phyloP scores from a whole-genome alignment of 164 flowering plant genomes.

The Berberis thunbergii region DNA sequence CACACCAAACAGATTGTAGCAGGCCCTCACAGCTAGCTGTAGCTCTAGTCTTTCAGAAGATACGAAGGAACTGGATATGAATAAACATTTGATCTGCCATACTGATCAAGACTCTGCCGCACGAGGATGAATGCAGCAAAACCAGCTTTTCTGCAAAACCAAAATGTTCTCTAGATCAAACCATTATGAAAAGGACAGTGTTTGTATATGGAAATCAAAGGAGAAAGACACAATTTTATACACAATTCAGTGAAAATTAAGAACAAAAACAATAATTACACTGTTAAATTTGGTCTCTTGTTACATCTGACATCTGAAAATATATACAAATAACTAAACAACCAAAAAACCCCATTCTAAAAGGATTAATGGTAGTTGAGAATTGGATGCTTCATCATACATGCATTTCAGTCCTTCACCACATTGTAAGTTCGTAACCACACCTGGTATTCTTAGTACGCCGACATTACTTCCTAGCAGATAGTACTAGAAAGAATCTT shows the following conservation, averaged over 20 bases:
- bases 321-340: too few species aligned
- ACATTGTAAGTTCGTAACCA: background rate
- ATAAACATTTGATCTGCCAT: background rate
- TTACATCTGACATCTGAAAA: too few species aligned
- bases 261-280: background rate
- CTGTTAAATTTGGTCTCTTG: too few species aligned
- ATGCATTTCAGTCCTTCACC: background rate
- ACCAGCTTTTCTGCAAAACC: slow-evolving; percentile 71
- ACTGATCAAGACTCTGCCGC: slow-evolving; percentile 41
- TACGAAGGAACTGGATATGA: background rate
- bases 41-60: slow-evolving; percentile 7
- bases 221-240: background rate
- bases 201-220: too few species aligned
- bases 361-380: too few species aligned
- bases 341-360: too few species aligned
- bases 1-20: slow-evolving; percentile 6
- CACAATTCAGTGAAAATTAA: background rate
- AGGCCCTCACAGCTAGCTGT: slow-evolving; percentile 5
- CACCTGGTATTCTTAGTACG: background rate
- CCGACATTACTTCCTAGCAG: too few species aligned
- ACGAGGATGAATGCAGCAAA: slow-evolving; percentile 61
- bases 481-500: background rate
- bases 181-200: background rate
- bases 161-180: slow-evolving; percentile 5
- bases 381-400: background rate